Evolutionary conservation across 805 yeast genomes (phyloP), one percentile per base, ranked within the genome.

Genomic region (Blastobotrys americana): DNA sequence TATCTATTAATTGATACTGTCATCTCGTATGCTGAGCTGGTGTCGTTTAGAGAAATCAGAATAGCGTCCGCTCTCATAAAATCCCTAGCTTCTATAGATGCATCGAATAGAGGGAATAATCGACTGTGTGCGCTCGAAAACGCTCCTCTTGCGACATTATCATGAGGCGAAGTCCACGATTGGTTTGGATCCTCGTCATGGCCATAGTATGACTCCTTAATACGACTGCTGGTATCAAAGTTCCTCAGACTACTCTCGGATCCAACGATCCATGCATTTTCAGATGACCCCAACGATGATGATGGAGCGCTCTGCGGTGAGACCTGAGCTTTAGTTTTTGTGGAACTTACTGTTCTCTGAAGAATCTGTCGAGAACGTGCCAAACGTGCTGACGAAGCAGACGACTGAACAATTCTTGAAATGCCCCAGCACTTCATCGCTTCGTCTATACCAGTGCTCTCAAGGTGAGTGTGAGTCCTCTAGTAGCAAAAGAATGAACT

Each of bases 41-140:
- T 61, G 17, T 76, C 76, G 41, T 78, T 72, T 39, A 86, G 68
- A 2, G 88, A 80, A 43, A 71, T 68, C 34, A 87, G 63, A 17
- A 86, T 78, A 19, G 80, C 66, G 51, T 77, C 78, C 0, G 95
- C 95, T 56, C 96, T 70, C 18, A 72, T 74, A 53, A 72, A 75
- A 57, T 84, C 82, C 43, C 73, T 72, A 27, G 83, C 74, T 37
- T 78, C 76, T 25, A 87, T 57, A 52, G 89, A 81, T 0, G 93
- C 90, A 54, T 87, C 95, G 34, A 86, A 69, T 28, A 87, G 64
- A 2, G 89, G 76, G 79, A 89, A 87, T 16, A 82, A 68, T 54
- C 82, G 82, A 43, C 71, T 68, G n/a, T 76, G 73, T 50, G 78
- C 82, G 56, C 73, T 75, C 4, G 82, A 72, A 59, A 60, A 60